phyloP scores from a whole-genome alignment of 805 yeast genomes.

The Saccharomycopsis javanensis region DNA sequence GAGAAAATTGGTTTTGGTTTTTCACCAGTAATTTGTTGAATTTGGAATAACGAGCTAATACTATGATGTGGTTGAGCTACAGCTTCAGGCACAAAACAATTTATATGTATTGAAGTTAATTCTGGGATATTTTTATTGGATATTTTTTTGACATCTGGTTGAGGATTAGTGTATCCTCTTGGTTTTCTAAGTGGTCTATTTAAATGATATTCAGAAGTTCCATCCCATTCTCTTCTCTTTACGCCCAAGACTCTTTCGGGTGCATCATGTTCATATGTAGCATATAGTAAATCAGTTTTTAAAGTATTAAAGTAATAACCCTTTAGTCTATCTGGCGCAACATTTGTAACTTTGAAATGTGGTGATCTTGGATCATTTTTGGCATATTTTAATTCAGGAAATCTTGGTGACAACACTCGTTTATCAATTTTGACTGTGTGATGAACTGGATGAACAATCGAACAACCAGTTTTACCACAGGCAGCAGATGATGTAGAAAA shows the following conservation, averaged over 20 bases:
- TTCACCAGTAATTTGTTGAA: slow-evolving; percentile 91
- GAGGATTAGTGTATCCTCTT: slow-evolving; percentile 60
- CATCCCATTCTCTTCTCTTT: slow-evolving; percentile 78
- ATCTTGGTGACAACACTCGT: slow-evolving; percentile 62
- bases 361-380: slow-evolving; percentile 74
- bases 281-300: slow-evolving; percentile 66
- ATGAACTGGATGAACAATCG: slow-evolving; percentile 85
- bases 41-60: slow-evolving; percentile 63
- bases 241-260: slow-evolving; percentile 42
- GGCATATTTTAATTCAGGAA: slow-evolving; percentile 54
- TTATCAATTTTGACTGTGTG: slow-evolving; percentile 75
- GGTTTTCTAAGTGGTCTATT: slow-evolving; percentile 76
- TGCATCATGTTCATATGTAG: slow-evolving; percentile 63
- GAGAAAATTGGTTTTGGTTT: slow-evolving; percentile 69
- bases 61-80: slow-evolving; percentile 62
- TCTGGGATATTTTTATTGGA: slow-evolving; percentile 64
- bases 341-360: slow-evolving; percentile 60
- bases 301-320: slow-evolving; percentile 72
- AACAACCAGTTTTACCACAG: slow-evolving; percentile 44
- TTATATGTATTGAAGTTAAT: slow-evolving; percentile 56
- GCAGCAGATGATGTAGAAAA: slow-evolving; percentile 28
- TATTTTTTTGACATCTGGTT: slow-evolving; percentile 64
- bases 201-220: slow-evolving; percentile 77
- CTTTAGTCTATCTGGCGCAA: slow-evolving; percentile 68
- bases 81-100: slow-evolving; percentile 68